Conservation (phyloP, 2,329 filamentous ascomycete species). For the Didymella segeticola region DNA sequence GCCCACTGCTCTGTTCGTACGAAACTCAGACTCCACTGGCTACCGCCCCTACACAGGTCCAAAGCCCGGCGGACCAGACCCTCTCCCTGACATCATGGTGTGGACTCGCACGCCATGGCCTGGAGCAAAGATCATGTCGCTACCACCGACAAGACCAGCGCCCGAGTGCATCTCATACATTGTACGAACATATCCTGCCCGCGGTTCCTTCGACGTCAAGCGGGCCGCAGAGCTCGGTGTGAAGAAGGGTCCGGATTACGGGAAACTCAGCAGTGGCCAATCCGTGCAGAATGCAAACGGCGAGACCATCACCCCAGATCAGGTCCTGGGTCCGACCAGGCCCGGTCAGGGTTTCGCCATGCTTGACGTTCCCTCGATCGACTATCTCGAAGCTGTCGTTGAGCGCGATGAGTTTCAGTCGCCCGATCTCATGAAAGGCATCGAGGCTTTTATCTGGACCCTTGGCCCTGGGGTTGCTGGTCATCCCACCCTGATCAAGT, state of each 20-base stretch:
- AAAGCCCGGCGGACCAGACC: slow-evolving; percentile 58
- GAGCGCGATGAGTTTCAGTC: slow-evolving; percentile 75
- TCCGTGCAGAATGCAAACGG: slow-evolving; percentile 70
- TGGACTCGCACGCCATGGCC: slow-evolving; percentile 82
- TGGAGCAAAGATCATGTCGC: slow-evolving; percentile 65
- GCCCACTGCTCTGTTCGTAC: slow-evolving; percentile 74
- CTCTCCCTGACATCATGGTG: slow-evolving; percentile 71
- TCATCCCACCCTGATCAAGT: slow-evolving; percentile 69
- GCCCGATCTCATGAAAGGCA: slow-evolving; percentile 67
- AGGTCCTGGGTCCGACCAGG: slow-evolving; percentile 76
- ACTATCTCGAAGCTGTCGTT: slow-evolving; percentile 75
- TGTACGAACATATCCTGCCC: slow-evolving; percentile 74
- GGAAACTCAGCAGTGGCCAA: slow-evolving; percentile 66
- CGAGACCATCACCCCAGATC: slow-evolving; percentile 77
- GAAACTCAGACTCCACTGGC: slow-evolving; percentile 65
- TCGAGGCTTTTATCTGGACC: slow-evolving; percentile 80
- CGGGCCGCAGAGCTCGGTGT: slow-evolving; percentile 72
- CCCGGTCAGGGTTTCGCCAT: slow-evolving; percentile 78
- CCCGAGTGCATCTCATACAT: slow-evolving; percentile 83
- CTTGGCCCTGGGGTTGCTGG: slow-evolving; percentile 72
- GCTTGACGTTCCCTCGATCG: slow-evolving; percentile 74
- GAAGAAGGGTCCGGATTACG: slow-evolving; percentile 64
- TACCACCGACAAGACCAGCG: slow-evolving; percentile 73
- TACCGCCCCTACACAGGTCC: slow-evolving; percentile 76
- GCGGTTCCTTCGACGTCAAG: slow-evolving; percentile 79